phyloP scores from a whole-genome alignment of 768 basidiomycete species.

The Kwoniella botswanensis region DNA sequence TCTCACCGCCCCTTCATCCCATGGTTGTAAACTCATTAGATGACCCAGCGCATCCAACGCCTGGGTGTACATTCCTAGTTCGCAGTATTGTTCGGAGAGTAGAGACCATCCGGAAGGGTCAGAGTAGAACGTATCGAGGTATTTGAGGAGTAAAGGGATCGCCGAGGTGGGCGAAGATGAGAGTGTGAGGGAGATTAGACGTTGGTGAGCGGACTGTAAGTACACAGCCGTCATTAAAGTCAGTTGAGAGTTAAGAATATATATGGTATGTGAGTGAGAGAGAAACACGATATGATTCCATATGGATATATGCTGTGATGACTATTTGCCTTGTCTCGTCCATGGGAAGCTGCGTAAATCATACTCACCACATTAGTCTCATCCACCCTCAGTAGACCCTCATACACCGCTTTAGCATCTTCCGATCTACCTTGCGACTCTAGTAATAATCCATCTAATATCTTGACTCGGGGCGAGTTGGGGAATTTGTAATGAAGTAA shows the following conservation, averaged over 20 bases:
- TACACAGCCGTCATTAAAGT: neutral
- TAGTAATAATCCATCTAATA: conserved; percentile 51
- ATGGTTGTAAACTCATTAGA: conserved; percentile 44
- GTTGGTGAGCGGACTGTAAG: conserved; percentile 54
- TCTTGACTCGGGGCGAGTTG: conserved; percentile 51
- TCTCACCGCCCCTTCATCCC: conserved; percentile 43
- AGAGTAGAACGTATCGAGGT: conserved; percentile 58
- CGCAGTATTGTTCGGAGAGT: conserved; percentile 56
- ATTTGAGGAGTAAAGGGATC: conserved; percentile 48
- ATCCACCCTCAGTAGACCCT: conserved; percentile 43
- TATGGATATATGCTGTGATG: too few species aligned
- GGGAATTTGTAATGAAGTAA: conserved; percentile 46
- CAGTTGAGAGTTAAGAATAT: neutral
- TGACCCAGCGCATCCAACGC: conserved; percentile 47
- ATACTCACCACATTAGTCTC: conserved; percentile 55
- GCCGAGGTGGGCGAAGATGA: conserved; percentile 18
- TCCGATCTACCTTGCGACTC: conserved; percentile 47
- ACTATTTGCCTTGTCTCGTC: too few species aligned
- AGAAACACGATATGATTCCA: too few species aligned
- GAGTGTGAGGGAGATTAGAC: conserved; percentile 49
- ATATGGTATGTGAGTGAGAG: too few species aligned
- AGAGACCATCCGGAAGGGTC: conserved; percentile 57
- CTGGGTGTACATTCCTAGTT: conserved; percentile 47
- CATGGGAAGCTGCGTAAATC: too few species aligned
- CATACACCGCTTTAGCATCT: conserved; percentile 47